phyloP scores from a whole-genome alignment of 2,329 filamentous ascomycete species.

The Myriangium duriaei region DNA sequence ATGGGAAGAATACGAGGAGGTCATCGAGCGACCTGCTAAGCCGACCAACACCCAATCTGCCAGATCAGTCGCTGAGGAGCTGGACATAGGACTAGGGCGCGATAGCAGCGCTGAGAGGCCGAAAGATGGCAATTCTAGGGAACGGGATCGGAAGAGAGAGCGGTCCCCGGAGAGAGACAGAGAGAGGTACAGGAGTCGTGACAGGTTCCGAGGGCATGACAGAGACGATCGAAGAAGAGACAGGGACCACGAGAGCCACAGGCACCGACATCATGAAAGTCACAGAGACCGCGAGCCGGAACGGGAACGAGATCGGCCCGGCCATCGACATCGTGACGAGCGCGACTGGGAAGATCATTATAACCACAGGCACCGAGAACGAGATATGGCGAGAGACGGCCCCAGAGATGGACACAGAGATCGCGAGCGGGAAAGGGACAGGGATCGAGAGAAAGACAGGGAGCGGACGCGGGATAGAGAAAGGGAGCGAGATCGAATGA shows the following conservation, averaged over 20 bases:
- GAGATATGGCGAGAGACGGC: conserved; percentile 19
- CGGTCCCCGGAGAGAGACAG: background rate
- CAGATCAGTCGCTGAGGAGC: conserved; percentile 6
- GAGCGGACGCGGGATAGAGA: background rate
- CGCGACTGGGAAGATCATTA: conserved; percentile 2
- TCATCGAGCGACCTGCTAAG: conserved; percentile 48
- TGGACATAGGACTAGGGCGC: conserved; percentile 16
- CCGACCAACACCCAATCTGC: conserved; percentile 11
- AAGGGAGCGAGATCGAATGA: background rate
- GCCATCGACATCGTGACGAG: conserved; percentile 7
- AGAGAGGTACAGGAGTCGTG: background rate
- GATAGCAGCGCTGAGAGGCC: conserved; percentile 16
- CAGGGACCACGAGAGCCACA: conserved; percentile 12
- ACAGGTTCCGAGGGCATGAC: conserved; percentile 1
- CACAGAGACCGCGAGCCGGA: conserved; percentile 16
- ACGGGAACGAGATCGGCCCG: conserved; percentile 9
- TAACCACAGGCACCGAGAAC: conserved; percentile 15
- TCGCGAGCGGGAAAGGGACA: conserved; percentile 2
- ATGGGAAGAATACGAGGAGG: conserved; percentile 64
- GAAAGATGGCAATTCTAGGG: conserved; percentile 15
- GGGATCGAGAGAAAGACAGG: conserved; percentile 3
- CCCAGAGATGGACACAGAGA: conserved; percentile 11
- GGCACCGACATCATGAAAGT: conserved; percentile 17
- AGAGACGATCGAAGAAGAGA: conserved; percentile 5
- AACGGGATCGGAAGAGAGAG: conserved; percentile 11